A percentile compares a stretch with the other conserved stretches of the same genome.
phyloP scores from a whole-genome alignment of 2,329 filamentous ascomycete species.

The Colletotrichum spaethianum region DNA sequence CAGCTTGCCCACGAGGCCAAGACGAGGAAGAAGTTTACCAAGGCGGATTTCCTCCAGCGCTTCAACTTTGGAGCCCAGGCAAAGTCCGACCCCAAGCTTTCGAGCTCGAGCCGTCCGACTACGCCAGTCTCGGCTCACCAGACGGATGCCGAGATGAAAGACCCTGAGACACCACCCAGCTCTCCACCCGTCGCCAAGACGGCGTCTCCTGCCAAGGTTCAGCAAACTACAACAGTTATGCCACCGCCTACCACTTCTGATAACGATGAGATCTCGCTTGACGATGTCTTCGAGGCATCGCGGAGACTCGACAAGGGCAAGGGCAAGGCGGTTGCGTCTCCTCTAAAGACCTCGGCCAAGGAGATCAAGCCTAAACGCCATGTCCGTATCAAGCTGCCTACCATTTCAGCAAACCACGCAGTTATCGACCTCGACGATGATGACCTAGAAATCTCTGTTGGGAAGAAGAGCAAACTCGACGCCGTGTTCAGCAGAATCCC shows the following conservation, averaged over 20 bases:
- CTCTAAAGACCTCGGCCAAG: slow-evolving; percentile 41
- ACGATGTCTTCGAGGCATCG: slow-evolving; percentile 51
- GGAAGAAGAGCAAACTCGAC: slow-evolving; percentile 66
- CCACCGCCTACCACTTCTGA: slow-evolving; percentile 18
- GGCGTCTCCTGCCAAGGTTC: slow-evolving; percentile 32
- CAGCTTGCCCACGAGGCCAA: slow-evolving; percentile 91
- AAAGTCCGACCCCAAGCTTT: slow-evolving; percentile 51
- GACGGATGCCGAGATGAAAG: slow-evolving; percentile 66
- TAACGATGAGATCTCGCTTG: slow-evolving; percentile 54
- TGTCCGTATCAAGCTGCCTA: slow-evolving; percentile 65
- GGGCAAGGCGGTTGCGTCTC: slow-evolving; percentile 50
- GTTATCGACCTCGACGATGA: slow-evolving; percentile 69
- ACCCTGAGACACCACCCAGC: slow-evolving; percentile 78
- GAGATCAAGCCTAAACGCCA: slow-evolving; percentile 59
- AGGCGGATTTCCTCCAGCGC: slow-evolving; percentile 83
- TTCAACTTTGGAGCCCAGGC: slow-evolving; percentile 79
- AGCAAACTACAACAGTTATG: slow-evolving; percentile 38
- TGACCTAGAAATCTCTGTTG: slow-evolving; percentile 74
- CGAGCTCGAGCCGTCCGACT: slow-evolving; percentile 70
- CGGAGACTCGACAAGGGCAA: slow-evolving; percentile 69
- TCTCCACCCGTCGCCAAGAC: slow-evolving; percentile 68
- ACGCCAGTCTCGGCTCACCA: slow-evolving; percentile 61
- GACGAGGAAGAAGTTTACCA: slow-evolving; percentile 92
- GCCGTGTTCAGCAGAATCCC: slow-evolving; percentile 81
- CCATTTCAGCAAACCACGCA: slow-evolving; percentile 54